Conservation (phyloP, 805 yeast species). For the Candida boleticola region DNA sequence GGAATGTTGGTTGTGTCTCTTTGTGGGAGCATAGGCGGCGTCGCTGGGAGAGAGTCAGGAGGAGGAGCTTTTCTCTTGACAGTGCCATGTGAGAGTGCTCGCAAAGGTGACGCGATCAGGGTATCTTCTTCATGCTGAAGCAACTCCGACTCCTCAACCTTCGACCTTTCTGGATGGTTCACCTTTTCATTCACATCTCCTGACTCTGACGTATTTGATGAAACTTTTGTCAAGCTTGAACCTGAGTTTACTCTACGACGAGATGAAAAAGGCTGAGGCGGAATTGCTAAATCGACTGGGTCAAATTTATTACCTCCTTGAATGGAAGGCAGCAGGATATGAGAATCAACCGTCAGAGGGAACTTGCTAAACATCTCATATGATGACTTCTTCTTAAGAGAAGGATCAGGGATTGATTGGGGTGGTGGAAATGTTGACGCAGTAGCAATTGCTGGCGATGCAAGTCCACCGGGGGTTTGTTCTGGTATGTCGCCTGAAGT, state of each 20-base stretch:
- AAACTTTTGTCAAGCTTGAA: not conserved
- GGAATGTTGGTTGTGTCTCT: not conserved
- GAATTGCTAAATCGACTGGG: not conserved
- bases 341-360: not conserved
- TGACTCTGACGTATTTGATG: not conserved
- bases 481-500: not conserved
- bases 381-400: not conserved
- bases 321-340: not conserved
- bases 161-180: too few species aligned
- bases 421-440: not conserved
- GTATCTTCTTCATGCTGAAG: too few species aligned
- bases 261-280: not conserved
- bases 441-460: too few species aligned
- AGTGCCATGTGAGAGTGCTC: not conserved
- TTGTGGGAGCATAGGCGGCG: not conserved
- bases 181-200: too few species aligned
- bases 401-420: not conserved
- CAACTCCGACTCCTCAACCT: too few species aligned
- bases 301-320: not conserved
- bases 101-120: not conserved
- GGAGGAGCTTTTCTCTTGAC: not conserved
- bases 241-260: not conserved
- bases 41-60: not conserved
- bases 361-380: conserved; percentile 6
- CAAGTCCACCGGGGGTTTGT: too few species aligned